Conservation (phyloP, 2,329 filamentous ascomycete species). For the Sclerotinia spermophila region DNA sequence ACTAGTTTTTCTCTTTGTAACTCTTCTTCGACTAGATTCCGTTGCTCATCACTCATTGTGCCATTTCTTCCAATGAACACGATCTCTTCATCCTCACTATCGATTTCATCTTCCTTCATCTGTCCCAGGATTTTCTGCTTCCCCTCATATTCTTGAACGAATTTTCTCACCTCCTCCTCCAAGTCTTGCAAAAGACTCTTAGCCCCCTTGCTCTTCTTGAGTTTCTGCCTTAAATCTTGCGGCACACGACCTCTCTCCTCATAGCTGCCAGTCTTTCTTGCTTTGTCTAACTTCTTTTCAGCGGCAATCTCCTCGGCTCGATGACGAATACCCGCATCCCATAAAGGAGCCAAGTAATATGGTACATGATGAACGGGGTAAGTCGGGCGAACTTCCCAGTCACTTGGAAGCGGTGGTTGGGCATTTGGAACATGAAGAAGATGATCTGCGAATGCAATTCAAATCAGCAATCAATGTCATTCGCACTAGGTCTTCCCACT, state of each 20-base stretch:
- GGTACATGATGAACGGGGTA: slow-evolving; percentile 75
- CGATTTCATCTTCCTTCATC: slow-evolving; percentile 38
- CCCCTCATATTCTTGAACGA: slow-evolving; percentile 60
- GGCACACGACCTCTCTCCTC: slow-evolving; percentile 60
- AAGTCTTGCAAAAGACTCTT: slow-evolving; percentile 77
- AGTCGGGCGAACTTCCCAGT: slow-evolving; percentile 81
- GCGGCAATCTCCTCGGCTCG: slow-evolving; percentile 49
- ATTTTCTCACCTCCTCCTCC: slow-evolving; percentile 78
- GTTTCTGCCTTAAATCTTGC: slow-evolving; percentile 71
- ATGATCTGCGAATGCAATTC: slow-evolving; percentile 56
- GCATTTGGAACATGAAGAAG: slow-evolving; percentile 83
- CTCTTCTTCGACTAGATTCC: slow-evolving; percentile 51
- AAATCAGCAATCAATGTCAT: slow-evolving; percentile 16
- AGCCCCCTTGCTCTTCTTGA: slow-evolving; percentile 76
- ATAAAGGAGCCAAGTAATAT: slow-evolving; percentile 83
- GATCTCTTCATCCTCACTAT: slow-evolving; percentile 75
- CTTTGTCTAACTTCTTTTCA: slow-evolving; percentile 39
- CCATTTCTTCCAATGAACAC: slow-evolving; percentile 77
- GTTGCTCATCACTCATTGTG: slow-evolving; percentile 51
- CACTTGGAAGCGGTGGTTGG: slow-evolving; percentile 73
- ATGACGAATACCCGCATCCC: slow-evolving; percentile 63
- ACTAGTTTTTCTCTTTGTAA: slow-evolving; percentile 65
- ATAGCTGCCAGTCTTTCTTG: slow-evolving; percentile 23
- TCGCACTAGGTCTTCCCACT: slow-evolving; percentile 17
- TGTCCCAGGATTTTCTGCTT: slow-evolving; percentile 27